Evolutionary conservation across 1,284 basidiomycete species (phyloP), one percentile per base, ranked within the genome.

Genomic region (Pterulicium gracile): DNA sequence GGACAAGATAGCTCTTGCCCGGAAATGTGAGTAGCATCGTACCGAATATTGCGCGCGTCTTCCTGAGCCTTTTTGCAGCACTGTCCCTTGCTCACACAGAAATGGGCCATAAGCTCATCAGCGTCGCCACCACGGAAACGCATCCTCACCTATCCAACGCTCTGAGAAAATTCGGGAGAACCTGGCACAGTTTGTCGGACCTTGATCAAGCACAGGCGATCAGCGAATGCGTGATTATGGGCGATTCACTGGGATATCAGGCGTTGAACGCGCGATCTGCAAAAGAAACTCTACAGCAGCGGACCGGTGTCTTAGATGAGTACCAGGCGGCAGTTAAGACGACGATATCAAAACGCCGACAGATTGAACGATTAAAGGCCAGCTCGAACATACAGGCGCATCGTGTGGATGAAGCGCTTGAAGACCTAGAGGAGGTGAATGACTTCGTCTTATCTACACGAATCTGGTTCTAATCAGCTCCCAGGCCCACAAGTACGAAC

Each of bases 201-300:
- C 74, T 94, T 51, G 83, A 89, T 51, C 83, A 90, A 55, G 84
- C 88, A 13, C 86, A 91, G 59, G 79, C 88, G 22, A 85, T 91
- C 50, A 91, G 85, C 54, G 93, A 95, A 71, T 90, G 88, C 54
- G 88, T 97, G 35, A 83, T 95, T 34, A 64, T 97, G 19, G 90
- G 89, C 18, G 93, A 97, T 61, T 85, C 90, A 0, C 68, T 97
- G 45, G 89, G 89, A 1, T 97, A 97, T 61, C 91, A 96, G 64
- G 87, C 90, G 14, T 72, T 92, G 64, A 96, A 96, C 56, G 90
- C 94, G n/a, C 77, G 85, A 41, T 88, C 92, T 10, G 93, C 91
- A 2, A 95, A 93, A 65, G 92, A 96, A 58, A 92, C 93, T 0
- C 64, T 96, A 10, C 73, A 79, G 48, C 88, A 92, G 67, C 80